Evolutionary conservation across 768 basidiomycete species (phyloP), one percentile per base, ranked within the genome.

Genomic region (Goffeauzyma gilvescens): DNA sequence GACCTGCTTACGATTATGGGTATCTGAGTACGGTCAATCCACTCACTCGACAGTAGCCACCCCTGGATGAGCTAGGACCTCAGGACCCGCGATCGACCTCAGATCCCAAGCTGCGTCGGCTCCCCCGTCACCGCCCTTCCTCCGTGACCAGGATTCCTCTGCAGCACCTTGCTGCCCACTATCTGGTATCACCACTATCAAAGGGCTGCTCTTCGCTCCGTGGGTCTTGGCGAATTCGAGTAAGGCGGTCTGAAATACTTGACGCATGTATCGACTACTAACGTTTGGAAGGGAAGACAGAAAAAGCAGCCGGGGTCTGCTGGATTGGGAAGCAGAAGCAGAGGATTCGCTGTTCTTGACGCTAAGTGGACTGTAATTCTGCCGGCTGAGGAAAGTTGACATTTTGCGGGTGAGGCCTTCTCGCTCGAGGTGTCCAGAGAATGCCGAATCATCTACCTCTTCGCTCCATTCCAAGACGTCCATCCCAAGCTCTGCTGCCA

Each of bases 251-350:
- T 86, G 85, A 59, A 90, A 89, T 7, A 72, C 71, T 12, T 66
- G 63, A 54, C 75, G 78, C 0, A 78, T 82, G 18, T 69, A 65
- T 5, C 67, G 61, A 63, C 86, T 84, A 4, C 84, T 67, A 42
- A 95, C 74, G 57, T 96, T 95, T 0, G 90, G 93, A 1, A 98
- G 71, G 44, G 89, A 81, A 63, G 89, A 84, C 6, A 93, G 67
- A 4, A 95, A 74, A 40, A 95, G 71, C 5, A 89, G 55, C 25
- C 76, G 75, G 0, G 70, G 71, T 50, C 20, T 21, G 55, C 33
- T 4, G 54, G 27, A 20, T 33, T 44, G 20, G 48, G 78, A 75
- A 20, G 82, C 58, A 34, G 69, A 71, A 17, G 66, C 66, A 53
- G 78, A 80, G 3, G 67, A 70, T 14, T 72, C 68, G 41, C 28